These are phyloP conservation scores for Stereocaulon alpinum DNA, from an alignment of 495 filamentous ascomycete genomes.

Conservation along the genomic window DNA sequence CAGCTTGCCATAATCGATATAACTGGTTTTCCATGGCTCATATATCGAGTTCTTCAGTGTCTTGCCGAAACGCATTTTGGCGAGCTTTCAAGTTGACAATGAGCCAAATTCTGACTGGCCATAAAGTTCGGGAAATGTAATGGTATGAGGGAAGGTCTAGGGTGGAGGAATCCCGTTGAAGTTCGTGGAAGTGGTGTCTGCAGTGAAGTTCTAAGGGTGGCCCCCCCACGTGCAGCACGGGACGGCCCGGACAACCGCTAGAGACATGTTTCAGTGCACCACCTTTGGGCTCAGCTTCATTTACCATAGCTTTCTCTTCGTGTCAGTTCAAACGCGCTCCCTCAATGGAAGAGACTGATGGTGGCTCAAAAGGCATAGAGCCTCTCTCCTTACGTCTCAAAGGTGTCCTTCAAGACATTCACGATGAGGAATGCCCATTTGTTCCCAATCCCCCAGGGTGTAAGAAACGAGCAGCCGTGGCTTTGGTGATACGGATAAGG, in stretches of 20 bases:
- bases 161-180: neutral
- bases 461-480: constrained; percentile 63
- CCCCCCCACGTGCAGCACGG: neutral
- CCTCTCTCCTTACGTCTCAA: constrained; percentile 5
- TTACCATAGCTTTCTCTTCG: neutral
- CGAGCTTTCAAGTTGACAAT: neutral
- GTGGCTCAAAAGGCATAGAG: neutral
- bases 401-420: constrained; percentile 30
- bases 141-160: neutral
- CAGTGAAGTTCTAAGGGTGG: neutral
- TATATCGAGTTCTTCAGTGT: constrained; percentile 73
- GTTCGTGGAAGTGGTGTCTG: neutral
- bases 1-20: constrained; percentile 90
- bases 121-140: no score
- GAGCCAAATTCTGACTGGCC: no score
- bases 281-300: neutral
- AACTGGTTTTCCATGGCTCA: constrained; percentile 80
- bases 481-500: constrained; percentile 58
- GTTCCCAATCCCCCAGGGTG: constrained; percentile 51
- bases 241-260: neutral
- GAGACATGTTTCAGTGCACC: no score
- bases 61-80: constrained; percentile 85
- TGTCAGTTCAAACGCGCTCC: neutral
- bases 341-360: constrained; percentile 2
- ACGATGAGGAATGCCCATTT: constrained; percentile 47